Evolutionary conservation across 1,139 yeast species (phyloP).

Genomic region (Candida pseudoviswanathii): DNA sequence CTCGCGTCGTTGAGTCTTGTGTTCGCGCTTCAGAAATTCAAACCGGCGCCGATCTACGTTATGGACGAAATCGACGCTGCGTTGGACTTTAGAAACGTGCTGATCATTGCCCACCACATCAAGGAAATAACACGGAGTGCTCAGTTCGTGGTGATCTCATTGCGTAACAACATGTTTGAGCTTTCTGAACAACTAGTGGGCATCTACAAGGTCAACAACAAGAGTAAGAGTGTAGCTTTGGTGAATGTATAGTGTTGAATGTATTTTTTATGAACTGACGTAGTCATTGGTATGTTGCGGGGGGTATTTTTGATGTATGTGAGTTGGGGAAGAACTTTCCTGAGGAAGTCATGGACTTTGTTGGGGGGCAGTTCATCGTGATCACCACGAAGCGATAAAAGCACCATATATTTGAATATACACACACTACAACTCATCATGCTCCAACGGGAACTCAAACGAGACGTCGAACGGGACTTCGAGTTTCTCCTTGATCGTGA

Average conservation of each 20-base stretch:
- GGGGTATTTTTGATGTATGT: too few relatives aligned
- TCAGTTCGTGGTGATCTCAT: slow-evolving; percentile 92
- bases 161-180: slow-evolving; percentile 97
- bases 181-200: slow-evolving; percentile 93
- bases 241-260: slow-evolving; percentile 31
- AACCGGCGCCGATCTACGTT: slow-evolving; percentile 96
- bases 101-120: slow-evolving; percentile 95
- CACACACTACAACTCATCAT: too few relatives aligned
- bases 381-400: too few relatives aligned
- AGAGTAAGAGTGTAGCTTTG: slow-evolving; percentile 82
- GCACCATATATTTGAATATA: too few relatives aligned
- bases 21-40: slow-evolving; percentile 93
- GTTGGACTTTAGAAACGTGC: slow-evolving; percentile 92
- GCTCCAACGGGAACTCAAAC: too few relatives aligned
- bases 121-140: slow-evolving; percentile 95
- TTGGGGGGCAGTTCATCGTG: too few relatives aligned
- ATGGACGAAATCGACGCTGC: slow-evolving; percentile 99
- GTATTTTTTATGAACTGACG: too few relatives aligned
- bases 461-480: too few relatives aligned
- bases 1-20: slow-evolving; percentile 93
- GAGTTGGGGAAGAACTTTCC: too few relatives aligned
- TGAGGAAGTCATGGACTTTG: too few relatives aligned
- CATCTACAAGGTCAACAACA: slow-evolving; percentile 88
- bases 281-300: too few relatives aligned
- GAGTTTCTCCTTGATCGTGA: too few relatives aligned